A percentile compares a stretch with the other conserved stretches of the same genome.
phyloP scores from a whole-genome alignment of 148 eudicot genomes.

The Vaccinium macrocarpon region DNA sequence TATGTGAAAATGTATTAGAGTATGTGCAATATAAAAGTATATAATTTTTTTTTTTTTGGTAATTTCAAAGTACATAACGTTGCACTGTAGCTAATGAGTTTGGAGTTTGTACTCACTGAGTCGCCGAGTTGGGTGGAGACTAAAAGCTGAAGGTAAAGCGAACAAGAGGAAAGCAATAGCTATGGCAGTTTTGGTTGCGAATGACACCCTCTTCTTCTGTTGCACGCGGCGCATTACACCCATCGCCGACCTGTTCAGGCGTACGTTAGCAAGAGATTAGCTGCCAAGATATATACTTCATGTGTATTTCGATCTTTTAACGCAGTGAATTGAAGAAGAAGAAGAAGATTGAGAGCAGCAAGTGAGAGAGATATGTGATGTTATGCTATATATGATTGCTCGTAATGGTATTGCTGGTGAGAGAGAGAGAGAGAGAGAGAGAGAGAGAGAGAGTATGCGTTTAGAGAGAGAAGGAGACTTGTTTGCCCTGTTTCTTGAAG shows the following conservation, averaged over 20 bases:
- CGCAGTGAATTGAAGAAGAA: not conserved
- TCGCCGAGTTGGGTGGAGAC: constrained; percentile 4
- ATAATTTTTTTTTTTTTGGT: too few species aligned
- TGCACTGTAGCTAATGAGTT: not conserved
- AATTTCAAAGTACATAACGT: too few species aligned
- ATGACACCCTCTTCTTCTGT: not conserved
- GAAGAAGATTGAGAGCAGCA: not conserved
- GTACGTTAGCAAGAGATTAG: not conserved
- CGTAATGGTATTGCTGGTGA: not conserved
- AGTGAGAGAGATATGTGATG: not conserved
- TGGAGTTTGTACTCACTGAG: not conserved
- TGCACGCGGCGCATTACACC: not conserved
- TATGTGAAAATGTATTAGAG: too few species aligned
- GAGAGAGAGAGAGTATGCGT: not conserved
- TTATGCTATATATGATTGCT: not conserved
- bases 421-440: not conserved
- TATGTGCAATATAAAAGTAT: too few species aligned
- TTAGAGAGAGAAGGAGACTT: not conserved
- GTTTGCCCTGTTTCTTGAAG: not conserved
- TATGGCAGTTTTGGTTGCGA: not conserved
- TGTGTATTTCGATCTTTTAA: not conserved
- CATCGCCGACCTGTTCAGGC: constrained; percentile 8
- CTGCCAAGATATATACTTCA: not conserved
- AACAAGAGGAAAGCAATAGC: not conserved
- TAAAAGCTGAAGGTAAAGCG: constrained; percentile 1